These are phyloP conservation scores for Artemisia annua DNA, from an alignment of 129 eudicot species.

Conservation along the genomic window DNA sequence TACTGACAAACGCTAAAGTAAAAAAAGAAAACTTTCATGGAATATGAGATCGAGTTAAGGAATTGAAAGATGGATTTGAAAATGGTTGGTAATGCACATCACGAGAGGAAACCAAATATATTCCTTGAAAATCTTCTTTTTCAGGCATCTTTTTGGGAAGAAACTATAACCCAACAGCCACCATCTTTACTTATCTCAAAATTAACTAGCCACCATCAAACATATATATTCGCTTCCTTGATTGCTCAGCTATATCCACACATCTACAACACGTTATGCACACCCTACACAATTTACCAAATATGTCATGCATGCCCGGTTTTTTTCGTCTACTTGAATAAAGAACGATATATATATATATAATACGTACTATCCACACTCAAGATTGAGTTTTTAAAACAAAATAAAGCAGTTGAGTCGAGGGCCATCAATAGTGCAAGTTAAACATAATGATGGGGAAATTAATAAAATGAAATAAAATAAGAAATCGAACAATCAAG, in stretches of 20 bases:
- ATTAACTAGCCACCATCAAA: constrained; percentile 11
- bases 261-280: constrained; percentile 21
- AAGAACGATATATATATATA: too few relatives aligned
- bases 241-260: background rate
- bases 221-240: constrained; percentile 25
- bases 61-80: constrained; percentile 26
- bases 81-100: constrained; percentile 27
- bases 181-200: constrained; percentile 26
- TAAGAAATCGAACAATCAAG: constrained; percentile 21
- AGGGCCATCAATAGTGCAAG: constrained; percentile 19
- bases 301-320: too few relatives aligned
- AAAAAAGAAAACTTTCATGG: constrained; percentile 24
- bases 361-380: too few relatives aligned
- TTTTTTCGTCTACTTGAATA: too few relatives aligned
- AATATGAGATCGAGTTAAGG: constrained; percentile 37
- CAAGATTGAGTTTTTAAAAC: too few relatives aligned
- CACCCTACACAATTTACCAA: background rate
- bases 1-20: constrained; percentile 26
- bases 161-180: constrained; percentile 31
- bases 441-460: constrained; percentile 5
- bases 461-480: constrained; percentile 5
- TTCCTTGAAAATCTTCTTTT: constrained; percentile 36
- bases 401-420: background rate
- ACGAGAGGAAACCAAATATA: constrained; percentile 43
- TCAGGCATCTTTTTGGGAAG: constrained; percentile 33